phyloP scores from a whole-genome alignment of 805 yeast species.

The Suhomyces faveliae region DNA sequence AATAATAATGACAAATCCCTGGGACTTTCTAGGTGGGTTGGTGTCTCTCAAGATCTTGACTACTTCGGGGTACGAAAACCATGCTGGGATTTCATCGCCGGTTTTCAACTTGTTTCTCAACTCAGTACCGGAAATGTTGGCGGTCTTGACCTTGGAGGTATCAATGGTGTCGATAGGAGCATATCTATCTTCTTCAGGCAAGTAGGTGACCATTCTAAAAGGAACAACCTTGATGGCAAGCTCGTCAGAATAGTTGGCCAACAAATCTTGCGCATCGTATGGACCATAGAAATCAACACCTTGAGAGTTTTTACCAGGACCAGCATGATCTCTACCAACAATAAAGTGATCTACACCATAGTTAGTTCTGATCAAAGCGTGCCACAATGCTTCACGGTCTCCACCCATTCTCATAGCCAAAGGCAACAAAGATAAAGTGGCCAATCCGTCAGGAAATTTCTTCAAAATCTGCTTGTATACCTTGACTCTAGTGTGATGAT shows the following conservation, averaged over 20 bases:
- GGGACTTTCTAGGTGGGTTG: slow-evolving; percentile 86
- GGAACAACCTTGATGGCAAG: slow-evolving; percentile 90
- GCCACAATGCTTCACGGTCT: slow-evolving; percentile 98
- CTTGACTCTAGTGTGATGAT: slow-evolving; percentile 94
- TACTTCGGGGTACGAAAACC: slow-evolving; percentile 98
- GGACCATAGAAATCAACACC: slow-evolving; percentile 97
- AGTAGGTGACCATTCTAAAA: slow-evolving; percentile 93
- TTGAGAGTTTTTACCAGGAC: slow-evolving; percentile 84
- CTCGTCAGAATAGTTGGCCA: slow-evolving; percentile 71
- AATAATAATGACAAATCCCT: slow-evolving; percentile 81
- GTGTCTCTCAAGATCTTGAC: slow-evolving; percentile 86
- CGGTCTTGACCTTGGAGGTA: slow-evolving; percentile 66
- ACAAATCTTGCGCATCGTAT: slow-evolving; percentile 91
- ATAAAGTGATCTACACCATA: slow-evolving; percentile 96
- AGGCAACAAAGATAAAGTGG: slow-evolving; percentile 82
- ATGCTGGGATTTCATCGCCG: slow-evolving; percentile 87
- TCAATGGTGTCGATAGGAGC: slow-evolving; percentile 94
- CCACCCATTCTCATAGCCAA: slow-evolving; percentile 99
- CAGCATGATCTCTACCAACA: slow-evolving; percentile 98
- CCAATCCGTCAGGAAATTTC: slow-evolving; percentile 93
- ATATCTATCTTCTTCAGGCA: slow-evolving; percentile 92
- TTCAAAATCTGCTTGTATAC: slow-evolving; percentile 90
- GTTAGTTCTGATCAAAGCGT: slow-evolving; percentile 92
- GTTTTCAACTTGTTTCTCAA: slow-evolving; percentile 82
- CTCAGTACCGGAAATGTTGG: slow-evolving; percentile 93